Conservation (phyloP, 805 yeast genomes). For the Kluyveromyces starmeri region DNA sequence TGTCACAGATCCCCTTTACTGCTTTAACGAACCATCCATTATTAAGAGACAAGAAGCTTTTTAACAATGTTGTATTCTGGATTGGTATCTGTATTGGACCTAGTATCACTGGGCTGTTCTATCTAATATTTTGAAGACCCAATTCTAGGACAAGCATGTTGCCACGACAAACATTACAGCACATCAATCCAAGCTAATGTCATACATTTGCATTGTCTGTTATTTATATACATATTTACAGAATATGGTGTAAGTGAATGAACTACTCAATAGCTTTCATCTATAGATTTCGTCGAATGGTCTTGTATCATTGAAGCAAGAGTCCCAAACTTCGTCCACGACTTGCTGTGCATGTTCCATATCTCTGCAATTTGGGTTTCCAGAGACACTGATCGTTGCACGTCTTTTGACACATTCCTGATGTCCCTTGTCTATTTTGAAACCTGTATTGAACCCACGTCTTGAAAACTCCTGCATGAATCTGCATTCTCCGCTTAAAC, state of each 20-base stretch:
- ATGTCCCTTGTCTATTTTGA: constrained; percentile 67
- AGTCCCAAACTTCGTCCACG: constrained; percentile 83
- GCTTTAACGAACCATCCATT: constrained; percentile 50
- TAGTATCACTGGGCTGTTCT: constrained; percentile 74
- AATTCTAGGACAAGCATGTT: too few relatives aligned
- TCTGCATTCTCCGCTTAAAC: constrained; percentile 91
- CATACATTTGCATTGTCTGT: too few relatives aligned
- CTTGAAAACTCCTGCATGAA: constrained; percentile 70
- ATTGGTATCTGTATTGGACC: constrained; percentile 87
- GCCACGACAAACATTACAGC: too few relatives aligned
- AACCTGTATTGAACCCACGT: constrained; percentile 24
- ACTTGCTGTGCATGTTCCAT: constrained; percentile 66
- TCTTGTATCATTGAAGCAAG: constrained; percentile 90
- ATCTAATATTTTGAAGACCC: constrained; percentile 65
- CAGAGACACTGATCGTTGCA: constrained; percentile 75
- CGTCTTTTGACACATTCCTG: constrained; percentile 86
- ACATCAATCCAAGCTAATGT: too few relatives aligned
- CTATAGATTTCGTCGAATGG: constrained; percentile 91
- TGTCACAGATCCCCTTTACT: constrained; percentile 80
- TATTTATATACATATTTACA: too few relatives aligned
- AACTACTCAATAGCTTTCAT: too few relatives aligned
- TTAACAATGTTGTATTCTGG: constrained; percentile 87
- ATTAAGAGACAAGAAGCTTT: constrained; percentile 43
- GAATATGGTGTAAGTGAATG: too few relatives aligned
- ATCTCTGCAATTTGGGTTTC: constrained; percentile 74